Base-by-base conservation (phyloP, 2,329 filamentous ascomycete species). In the Rhynchosporium agropyri region DNA sequence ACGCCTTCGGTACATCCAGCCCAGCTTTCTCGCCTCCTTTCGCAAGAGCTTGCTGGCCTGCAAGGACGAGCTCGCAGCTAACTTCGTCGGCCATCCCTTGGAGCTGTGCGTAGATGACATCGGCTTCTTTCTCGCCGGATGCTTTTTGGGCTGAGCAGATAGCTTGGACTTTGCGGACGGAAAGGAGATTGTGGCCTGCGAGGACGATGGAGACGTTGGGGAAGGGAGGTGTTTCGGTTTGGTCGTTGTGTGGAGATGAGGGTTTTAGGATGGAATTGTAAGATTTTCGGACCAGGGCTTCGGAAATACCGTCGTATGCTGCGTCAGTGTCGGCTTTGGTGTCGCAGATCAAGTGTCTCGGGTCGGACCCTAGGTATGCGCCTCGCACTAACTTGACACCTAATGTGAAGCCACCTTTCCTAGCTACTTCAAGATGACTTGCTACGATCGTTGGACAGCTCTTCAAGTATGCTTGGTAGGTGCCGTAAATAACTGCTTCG, bases 31-130 rank as follows among this genome's bases (percentile, higher is more conserved):
- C 54, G 15, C 53, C 60, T 10, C 51, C 63, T 65, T 82, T 38
- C 0, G 31, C 49, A 0, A 48, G 7, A 2, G 50, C 58, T 2
- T 63, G 54, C 48, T 67, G 61, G 1, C 64, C 66, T 31, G 63
- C 66, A 36, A 71, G 67, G 0, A 75, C 71, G 1, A 88, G 77
- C 73, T 86, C 84, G 73, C 85, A 88, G 74, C 89, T 92, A 58
- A 98, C 87, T 74, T 97, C 93, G 70, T 98, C 94, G 1, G 94
- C 94, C 94, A 98, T 98, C 46, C 94, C 93, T 79, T 94, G 90
- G 0, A 97, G 84, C 78, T 97, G 93, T 2, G 90, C 90, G 75
- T 91, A 92, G 0, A 80, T 78, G 2, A 83, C 75, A 49, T 83
- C 79, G 2, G 75, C 76, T 28, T 74, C 74, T 43, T 75, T 70